A percentile compares a stretch with the other conserved stretches of the same genome.
phyloP scores from a whole-genome alignment of 106 monocot species.

The Phalaenopsis aphrodite region DNA sequence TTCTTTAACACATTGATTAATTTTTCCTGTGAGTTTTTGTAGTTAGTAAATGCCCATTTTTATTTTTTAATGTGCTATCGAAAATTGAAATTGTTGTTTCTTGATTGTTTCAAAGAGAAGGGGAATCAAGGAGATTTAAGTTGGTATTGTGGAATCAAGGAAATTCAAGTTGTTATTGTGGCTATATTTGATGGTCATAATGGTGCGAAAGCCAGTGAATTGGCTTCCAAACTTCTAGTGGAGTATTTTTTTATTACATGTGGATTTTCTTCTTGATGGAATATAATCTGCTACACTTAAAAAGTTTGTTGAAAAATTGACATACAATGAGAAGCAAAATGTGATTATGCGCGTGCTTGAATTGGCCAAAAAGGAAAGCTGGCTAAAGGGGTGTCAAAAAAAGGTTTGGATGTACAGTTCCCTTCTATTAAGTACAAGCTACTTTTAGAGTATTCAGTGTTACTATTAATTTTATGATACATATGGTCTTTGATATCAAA shows the following conservation, averaged over 20 bases:
- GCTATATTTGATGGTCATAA: constrained; percentile 95
- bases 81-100: not conserved
- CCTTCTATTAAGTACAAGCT: constrained; percentile 1
- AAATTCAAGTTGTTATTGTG: constrained; percentile 50
- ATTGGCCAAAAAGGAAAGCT: constrained; percentile 15
- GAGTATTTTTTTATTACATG: constrained; percentile 84
- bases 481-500: not conserved
- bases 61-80: not conserved
- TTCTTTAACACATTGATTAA: not conserved
- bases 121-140: constrained; percentile 48
- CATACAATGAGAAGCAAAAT: constrained; percentile 22
- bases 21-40: not conserved
- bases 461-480: not conserved
- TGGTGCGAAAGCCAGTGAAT: constrained; percentile 84
- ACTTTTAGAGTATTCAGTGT: not conserved
- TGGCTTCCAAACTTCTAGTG: constrained; percentile 73
- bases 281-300: constrained; percentile 47
- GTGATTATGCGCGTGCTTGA: constrained; percentile 22
- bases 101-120: constrained; percentile 33
- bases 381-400: constrained; percentile 20
- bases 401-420: constrained; percentile 27
- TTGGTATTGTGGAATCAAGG: constrained; percentile 56
- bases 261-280: constrained; percentile 70
- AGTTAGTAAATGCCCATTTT: not conserved
- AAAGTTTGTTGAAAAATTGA: constrained; percentile 31